Evolutionary conservation across 148 eudicot species (phyloP), one percentile per base, ranked within the genome.

Genomic region (Rhododendron williamsianum): DNA sequence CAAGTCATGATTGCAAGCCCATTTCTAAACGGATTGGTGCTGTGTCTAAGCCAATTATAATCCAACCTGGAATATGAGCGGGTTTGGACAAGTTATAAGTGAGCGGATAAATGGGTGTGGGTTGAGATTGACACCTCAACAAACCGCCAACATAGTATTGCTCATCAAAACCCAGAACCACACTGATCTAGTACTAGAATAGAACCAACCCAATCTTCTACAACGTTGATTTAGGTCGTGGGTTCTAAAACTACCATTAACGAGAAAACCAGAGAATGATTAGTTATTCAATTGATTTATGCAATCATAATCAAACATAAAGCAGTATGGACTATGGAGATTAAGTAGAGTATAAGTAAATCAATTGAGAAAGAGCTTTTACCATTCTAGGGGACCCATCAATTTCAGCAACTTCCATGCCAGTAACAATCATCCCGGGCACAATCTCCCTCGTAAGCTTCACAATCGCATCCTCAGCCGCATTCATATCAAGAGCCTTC

Each of bases 401-500:
- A 81, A 96, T 95, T 84, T 96, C 99, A 60, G 99, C 99, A 87
- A 96, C 99, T 80, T 96, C 99, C 99, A 96, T 96, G 21, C 99
- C 99, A 11, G 99, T 94, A 38, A 96, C 98, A 85, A 96, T 94
- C 99, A 96, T 96, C 33, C 99, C 99, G 0, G 99, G 99, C 18
- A 96, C 99, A 65, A 96, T 89, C 86, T 96, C 99, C 82, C 99
- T 88, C 0, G 99, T 96, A 35, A 93, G 88, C 88, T 90, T 88
- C 35, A 96, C 99, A 87, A 96, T 96, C 3, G 94, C 98, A 69
- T 96, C 99, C 85, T 96, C 99, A 4, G 99, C 99, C 0, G 96
- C 23, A 81, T 95, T 96, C 99, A 96, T 96, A 80, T 96, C 99
- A 27, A 96, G 89, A 0, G 99, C 99, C 85, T 94, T 93, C 99